Base-by-base conservation (phyloP, 192 early-diverging fungal genomes). In the Backusella macrospora region DNA sequence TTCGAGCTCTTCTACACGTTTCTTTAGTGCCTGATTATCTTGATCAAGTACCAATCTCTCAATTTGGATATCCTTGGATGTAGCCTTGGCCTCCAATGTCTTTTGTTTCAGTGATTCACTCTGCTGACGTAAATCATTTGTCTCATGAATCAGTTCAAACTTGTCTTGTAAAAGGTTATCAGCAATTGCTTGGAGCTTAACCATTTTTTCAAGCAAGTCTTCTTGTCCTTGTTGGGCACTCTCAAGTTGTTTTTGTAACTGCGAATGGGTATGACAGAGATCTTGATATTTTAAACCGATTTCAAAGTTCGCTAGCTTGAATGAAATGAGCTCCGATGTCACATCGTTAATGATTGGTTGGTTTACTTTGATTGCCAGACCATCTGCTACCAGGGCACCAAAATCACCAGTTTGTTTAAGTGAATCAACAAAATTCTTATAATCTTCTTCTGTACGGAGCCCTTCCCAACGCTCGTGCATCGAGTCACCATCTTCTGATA, bases 291-390 rank as follows among this genome's bases (percentile, higher is more conserved):
- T 78, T 49, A 81, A 80, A 6, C 77, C 71, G 68, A 83, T 76
- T 66, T 81, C 82, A 72, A 75, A 82, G 38, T 84, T 84, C 14
- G 78, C 80, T n/a, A 77, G 34, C 62, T 84, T 84, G 43, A 73
- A 40, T 6, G 65, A 62, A 47, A 80, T 71, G 12, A 84, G 47
- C 70, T 84, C 80, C 21, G 75, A 48, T 2, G 80, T 79, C n/a
- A 82, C 40, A 21, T 67, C 70, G 65, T 70, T 13, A 9, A 13
- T 59, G 52, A 59, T 59, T 59, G 52, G 52, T 23, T 59, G 52
- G 12, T 26, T 23, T 59, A 21, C 52, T 9, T 59, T 59, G 52
- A 21, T 59, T 14, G 47, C 47, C 5, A 81, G 45, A 1, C 75
- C 79, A 26, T 68, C 72, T 52, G 79, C 79, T 29, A 81, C 52